phyloP scores from a whole-genome alignment of 106 monocot species.

The Hemerocallis citrina region DNA sequence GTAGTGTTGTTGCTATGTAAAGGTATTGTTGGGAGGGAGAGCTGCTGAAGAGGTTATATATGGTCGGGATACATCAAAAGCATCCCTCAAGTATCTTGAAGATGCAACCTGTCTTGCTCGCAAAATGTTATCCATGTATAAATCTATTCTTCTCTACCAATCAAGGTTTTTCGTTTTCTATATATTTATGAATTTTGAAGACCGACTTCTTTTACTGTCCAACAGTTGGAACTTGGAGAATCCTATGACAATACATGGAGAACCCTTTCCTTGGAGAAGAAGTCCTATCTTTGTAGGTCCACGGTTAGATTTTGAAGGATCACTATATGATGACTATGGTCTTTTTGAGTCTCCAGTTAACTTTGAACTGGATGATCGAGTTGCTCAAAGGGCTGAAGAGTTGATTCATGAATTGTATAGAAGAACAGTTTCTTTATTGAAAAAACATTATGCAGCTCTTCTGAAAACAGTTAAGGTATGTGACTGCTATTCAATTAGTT shows the following conservation, averaged over 20 bases:
- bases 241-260: slow-evolving; percentile 80
- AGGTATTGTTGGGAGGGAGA: slow-evolving; percentile 74
- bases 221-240: slow-evolving; percentile 88
- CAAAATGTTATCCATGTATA: slow-evolving; percentile 67
- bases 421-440: slow-evolving; percentile 51
- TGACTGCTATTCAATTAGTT: background rate
- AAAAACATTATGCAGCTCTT: slow-evolving; percentile 58
- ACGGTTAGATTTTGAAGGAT: slow-evolving; percentile 75
- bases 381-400: slow-evolving; percentile 62
- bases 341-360: slow-evolving; percentile 60
- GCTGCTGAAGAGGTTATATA: slow-evolving; percentile 72
- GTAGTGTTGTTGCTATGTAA: background rate
- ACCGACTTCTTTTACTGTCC: background rate
- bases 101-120: slow-evolving; percentile 89
- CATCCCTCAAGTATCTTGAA: slow-evolving; percentile 67
- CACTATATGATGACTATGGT: slow-evolving; percentile 70
- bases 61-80: slow-evolving; percentile 70
- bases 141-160: background rate
- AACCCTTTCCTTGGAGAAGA: slow-evolving; percentile 64
- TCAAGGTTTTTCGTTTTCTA: background rate
- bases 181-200: background rate
- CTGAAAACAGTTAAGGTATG: slow-evolving; percentile 69
- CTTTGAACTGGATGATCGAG: slow-evolving; percentile 58
- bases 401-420: slow-evolving; percentile 48
- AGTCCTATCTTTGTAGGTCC: slow-evolving; percentile 59